Conservation (phyloP, 148 eudicot species). For the Silene uniflora region DNA sequence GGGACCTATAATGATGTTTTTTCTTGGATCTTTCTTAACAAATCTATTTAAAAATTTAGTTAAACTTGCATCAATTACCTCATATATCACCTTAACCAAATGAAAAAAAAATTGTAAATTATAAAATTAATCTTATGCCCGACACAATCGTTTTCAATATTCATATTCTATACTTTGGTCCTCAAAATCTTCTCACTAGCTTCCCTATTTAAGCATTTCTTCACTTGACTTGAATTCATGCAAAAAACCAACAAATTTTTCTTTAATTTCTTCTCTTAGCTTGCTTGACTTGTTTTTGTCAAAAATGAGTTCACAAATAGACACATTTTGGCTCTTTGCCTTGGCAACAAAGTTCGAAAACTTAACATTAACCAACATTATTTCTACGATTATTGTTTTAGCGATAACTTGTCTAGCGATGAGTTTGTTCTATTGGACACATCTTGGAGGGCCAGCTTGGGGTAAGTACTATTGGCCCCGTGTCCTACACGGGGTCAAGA, state of each 20-base stretch:
- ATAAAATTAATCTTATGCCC: background rate
- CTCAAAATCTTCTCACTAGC: background rate
- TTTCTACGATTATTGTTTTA: slow-evolving; percentile 17
- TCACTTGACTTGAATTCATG: slow-evolving; percentile 12
- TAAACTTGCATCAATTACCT: background rate
- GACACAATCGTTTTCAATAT: slow-evolving; percentile 26
- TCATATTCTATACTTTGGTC: slow-evolving; percentile 16
- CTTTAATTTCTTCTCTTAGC: background rate
- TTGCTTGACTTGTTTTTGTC: background rate
- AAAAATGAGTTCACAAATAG: slow-evolving; percentile 34
- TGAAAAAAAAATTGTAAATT: background rate
- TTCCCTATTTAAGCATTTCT: slow-evolving; percentile 26
- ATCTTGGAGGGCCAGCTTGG: slow-evolving; percentile 86
- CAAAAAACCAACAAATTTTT: background rate
- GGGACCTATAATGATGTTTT: background rate
- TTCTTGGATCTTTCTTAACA: slow-evolving; percentile 13
- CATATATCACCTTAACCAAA: background rate
- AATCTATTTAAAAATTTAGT: background rate
- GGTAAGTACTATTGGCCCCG: slow-evolving; percentile 37
- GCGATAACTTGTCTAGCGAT: slow-evolving; percentile 33
- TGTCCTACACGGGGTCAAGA: slow-evolving; percentile 17
- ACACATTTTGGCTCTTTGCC: slow-evolving; percentile 58
- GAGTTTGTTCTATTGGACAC: slow-evolving; percentile 56
- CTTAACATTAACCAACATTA: slow-evolving; percentile 25
- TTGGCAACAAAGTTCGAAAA: slow-evolving; percentile 48